Base-by-base conservation (phyloP, 805 yeast genomes). In the Candida sakaeoensis region DNA sequence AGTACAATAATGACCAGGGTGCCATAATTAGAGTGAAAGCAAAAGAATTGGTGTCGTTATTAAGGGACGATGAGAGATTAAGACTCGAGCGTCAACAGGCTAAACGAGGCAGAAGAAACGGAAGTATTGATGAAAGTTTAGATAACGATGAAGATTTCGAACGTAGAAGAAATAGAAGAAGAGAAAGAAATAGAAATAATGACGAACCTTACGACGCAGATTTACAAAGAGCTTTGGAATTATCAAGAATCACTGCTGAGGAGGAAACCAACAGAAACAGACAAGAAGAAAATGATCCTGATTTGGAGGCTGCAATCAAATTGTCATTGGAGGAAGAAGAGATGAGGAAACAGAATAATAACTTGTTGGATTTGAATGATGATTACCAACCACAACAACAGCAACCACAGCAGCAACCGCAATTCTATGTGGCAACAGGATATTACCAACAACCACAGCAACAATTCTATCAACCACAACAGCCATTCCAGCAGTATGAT, bases 21-120 rank as follows among this genome's bases (percentile, higher is more conserved):
- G 84, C 85, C 7, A 77, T 87, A 39, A 83, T 68, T 40, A 75
- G 99, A 44, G 88, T 87, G 30, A 87, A 90, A 63, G 96, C 97
- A 2, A 85, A 82, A 55, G 96, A 87, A 51, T 71, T 91, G 57
- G 86, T 95, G 0, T 63, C 82, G n/a, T 65, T 91, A 42, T 65
- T 91, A 52, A 70, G 75, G 51, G 95, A 91, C 57, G 90, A 85
- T 45, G 96, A 87, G 51, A 73, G 95, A 53, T 73, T 91, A 46
- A 65, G 74, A 27, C 76, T 75, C 42, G 96, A 84, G 57, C 72
- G 97, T 44, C 72, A 68, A 24, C 53, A 65, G 45, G 77, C 68
- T 8, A 50, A 52, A 5, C 49, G 45, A 41, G 42, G 33, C 29
- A 16, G 27, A 19, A 24, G 54, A 23, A 44, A 52, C 19, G 43